Conservation (phyloP, 2,329 filamentous ascomycete genomes). For the Stenocarpella maydis region DNA sequence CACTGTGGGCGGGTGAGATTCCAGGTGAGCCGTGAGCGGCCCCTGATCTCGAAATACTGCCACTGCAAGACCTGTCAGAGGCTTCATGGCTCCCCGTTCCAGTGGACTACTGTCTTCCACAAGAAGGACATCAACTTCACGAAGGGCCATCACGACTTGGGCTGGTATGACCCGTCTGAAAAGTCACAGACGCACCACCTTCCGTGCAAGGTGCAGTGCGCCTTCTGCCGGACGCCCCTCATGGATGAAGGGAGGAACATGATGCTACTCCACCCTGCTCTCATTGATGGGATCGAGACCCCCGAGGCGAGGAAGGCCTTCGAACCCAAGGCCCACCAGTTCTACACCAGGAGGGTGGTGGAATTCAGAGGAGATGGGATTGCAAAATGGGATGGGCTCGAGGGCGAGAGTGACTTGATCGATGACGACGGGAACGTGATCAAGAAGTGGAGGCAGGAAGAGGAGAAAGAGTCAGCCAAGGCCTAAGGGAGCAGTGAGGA, state of each 20-base stretch:
- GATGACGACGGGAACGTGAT: constrained; percentile 40
- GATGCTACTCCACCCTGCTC: constrained; percentile 79
- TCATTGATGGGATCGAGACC: constrained; percentile 70
- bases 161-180: constrained; percentile 74
- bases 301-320: constrained; percentile 69
- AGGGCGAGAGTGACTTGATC: constrained; percentile 49
- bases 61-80: constrained; percentile 85
- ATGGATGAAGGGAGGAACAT: constrained; percentile 92
- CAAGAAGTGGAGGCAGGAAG: constrained; percentile 26
- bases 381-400: constrained; percentile 78
- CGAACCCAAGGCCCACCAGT: constrained; percentile 78
- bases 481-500: too few species aligned
- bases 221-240: constrained; percentile 77
- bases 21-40: constrained; percentile 72
- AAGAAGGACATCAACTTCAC: constrained; percentile 78
- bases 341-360: constrained; percentile 78
- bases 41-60: constrained; percentile 80
- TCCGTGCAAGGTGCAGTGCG: constrained; percentile 83
- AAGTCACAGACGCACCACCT: constrained; percentile 71
- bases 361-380: constrained; percentile 77
- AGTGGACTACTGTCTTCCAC: constrained; percentile 89
- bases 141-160: constrained; percentile 68
- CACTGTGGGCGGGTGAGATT: constrained; percentile 82
- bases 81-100: constrained; percentile 84
- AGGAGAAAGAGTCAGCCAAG: neutral